Evolutionary conservation across 108 stramenopile genomes (phyloP).

Genomic region (Fistulifera solaris): DNA sequence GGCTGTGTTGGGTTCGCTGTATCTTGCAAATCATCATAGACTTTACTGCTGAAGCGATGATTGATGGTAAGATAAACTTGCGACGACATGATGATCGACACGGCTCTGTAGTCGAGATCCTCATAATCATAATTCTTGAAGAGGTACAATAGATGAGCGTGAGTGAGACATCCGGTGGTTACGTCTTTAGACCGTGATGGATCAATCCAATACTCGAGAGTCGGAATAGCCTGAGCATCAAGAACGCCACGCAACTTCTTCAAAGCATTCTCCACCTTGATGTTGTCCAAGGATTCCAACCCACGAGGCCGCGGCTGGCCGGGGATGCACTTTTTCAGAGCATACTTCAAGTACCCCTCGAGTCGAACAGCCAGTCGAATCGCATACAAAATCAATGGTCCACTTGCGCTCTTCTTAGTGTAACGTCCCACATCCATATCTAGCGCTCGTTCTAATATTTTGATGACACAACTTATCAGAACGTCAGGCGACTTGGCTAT

Average conservation of each 20-base stretch:
- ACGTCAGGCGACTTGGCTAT: conserved; percentile 90
- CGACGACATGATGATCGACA: conserved; percentile 85
- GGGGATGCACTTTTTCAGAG: conserved; percentile 67
- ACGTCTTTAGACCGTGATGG: conserved; percentile 73
- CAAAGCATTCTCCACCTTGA: conserved; percentile 62
- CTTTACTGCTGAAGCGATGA: conserved; percentile 85
- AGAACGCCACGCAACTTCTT: conserved; percentile 72
- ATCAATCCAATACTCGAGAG: conserved; percentile 96
- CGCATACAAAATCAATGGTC: conserved; percentile 91
- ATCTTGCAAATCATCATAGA: conserved; percentile 89
- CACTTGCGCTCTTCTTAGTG: conserved; percentile 66
- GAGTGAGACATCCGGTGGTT: conserved; percentile 79
- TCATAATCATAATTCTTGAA: conserved; percentile 93
- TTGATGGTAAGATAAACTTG: conserved; percentile 98
- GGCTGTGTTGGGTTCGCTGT: conserved; percentile 76
- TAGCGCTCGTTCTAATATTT: conserved; percentile 86
- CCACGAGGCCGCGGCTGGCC: conserved; percentile 77
- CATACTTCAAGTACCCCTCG: conserved; percentile 87
- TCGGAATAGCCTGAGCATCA: conserved; percentile 84
- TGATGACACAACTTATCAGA: conserved; percentile 69
- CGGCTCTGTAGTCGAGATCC: conserved; percentile 86
- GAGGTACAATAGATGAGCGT: conserved; percentile 94
- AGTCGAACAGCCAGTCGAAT: conserved; percentile 92
- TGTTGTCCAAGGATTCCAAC: conserved; percentile 72
- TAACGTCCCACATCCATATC: conserved; percentile 93